Percentiles rank a stretch among this genome's conserved stretches.
Conservation (phyloP, 83 land plant genomes). For the Thuja plicata region DNA sequence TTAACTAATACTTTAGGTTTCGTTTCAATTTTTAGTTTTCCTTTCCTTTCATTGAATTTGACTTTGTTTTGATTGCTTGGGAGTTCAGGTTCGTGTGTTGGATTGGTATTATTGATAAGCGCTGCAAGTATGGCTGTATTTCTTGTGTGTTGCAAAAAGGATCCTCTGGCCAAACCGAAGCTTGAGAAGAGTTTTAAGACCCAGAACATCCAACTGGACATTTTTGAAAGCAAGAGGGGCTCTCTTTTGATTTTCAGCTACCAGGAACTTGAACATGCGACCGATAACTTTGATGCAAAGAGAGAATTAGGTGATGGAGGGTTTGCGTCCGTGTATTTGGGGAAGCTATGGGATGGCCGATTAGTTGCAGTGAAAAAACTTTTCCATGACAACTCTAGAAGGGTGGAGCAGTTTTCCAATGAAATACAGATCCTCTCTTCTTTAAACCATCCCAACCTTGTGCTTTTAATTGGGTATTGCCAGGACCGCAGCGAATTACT, state of each 20-base stretch:
- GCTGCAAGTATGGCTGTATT: not conserved
- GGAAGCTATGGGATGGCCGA: slow-evolving; percentile 30
- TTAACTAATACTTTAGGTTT: not conserved
- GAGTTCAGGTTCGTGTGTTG: not conserved
- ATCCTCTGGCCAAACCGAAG: not conserved
- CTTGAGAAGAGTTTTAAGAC: not conserved
- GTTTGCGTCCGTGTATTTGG: slow-evolving; percentile 45
- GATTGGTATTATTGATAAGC: not conserved
- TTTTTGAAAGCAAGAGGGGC: too few relatives aligned
- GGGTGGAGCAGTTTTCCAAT: slow-evolving; percentile 32
- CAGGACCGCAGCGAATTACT: slow-evolving; percentile 13
- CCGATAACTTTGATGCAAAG: slow-evolving; percentile 20
- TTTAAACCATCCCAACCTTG: slow-evolving; percentile 37
- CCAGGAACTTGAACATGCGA: slow-evolving; percentile 39
- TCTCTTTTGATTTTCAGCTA: slow-evolving; percentile 23
- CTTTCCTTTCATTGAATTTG: not conserved
- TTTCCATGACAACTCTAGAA: slow-evolving; percentile 18
- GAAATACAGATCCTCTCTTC: slow-evolving; percentile 39
- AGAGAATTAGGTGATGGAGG: slow-evolving; percentile 38
- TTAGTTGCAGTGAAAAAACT: slow-evolving; percentile 34
- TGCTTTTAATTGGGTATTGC: slow-evolving; percentile 38
- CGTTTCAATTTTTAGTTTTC: not conserved
- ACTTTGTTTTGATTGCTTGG: not conserved
- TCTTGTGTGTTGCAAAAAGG: not conserved
- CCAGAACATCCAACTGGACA: not conserved